A percentile compares a stretch with the other conserved stretches of the same genome.
These are phyloP conservation scores for Calonectria ilicicola DNA, from an alignment of 2,329 filamentous ascomycete genomes.

Conservation along the genomic window DNA sequence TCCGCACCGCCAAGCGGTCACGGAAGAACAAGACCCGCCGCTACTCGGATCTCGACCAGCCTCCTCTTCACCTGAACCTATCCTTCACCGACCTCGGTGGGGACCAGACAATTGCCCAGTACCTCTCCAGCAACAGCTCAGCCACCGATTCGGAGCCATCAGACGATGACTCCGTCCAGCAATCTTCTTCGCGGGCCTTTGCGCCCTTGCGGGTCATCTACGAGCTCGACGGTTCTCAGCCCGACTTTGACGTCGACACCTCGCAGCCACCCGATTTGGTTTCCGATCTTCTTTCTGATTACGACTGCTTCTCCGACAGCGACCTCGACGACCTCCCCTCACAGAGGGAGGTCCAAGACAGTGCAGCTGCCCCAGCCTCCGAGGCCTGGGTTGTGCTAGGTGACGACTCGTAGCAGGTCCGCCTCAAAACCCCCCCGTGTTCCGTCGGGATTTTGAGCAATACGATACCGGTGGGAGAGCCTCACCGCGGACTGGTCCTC, in stretches of 20 bases:
- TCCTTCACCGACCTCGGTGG: constrained; percentile 57
- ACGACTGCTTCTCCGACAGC: constrained; percentile 52
- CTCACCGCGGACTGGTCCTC: constrained; percentile 55
- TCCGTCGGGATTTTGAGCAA: constrained; percentile 43
- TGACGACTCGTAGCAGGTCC: constrained; percentile 61
- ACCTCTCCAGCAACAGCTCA: constrained; percentile 42
- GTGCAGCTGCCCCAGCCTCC: constrained; percentile 42
- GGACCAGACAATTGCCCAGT: constrained; percentile 53
- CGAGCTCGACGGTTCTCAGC: constrained; percentile 49
- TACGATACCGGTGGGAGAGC: constrained; percentile 41
- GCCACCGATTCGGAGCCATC: constrained; percentile 25
- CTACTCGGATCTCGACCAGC: constrained; percentile 39
- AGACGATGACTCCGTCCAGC: constrained; percentile 30
- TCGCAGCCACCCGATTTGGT: constrained; percentile 52
- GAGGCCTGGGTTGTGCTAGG: constrained; percentile 58
- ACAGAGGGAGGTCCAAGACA: constrained; percentile 47
- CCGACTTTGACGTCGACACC: constrained; percentile 50
- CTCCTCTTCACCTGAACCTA: constrained; percentile 52
- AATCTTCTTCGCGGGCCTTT: constrained; percentile 34
- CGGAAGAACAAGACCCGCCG: constrained; percentile 41
- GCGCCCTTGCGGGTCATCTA: constrained; percentile 55
- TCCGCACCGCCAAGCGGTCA: constrained; percentile 50
- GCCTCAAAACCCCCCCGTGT: constrained; percentile 46
- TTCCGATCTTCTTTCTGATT: constrained; percentile 49
- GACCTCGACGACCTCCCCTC: constrained; percentile 48